phyloP scores from a whole-genome alignment of 148 eudicot genomes.

The Polygonum aviculare region DNA sequence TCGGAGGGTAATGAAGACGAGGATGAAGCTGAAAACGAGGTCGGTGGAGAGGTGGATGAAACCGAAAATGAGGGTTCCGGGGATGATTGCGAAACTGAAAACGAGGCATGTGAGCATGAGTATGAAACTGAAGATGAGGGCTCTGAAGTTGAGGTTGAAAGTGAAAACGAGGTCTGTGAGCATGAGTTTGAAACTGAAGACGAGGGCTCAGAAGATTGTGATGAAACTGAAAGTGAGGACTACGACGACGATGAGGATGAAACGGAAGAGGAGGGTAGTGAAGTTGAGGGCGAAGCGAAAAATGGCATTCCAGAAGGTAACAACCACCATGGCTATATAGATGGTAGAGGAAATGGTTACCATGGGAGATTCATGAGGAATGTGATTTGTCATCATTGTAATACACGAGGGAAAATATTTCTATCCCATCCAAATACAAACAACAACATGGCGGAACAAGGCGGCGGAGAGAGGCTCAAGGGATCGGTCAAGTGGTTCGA shows the following conservation, averaged over 20 bases:
- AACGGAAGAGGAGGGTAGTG: too few relatives aligned
- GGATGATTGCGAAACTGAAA: too few relatives aligned
- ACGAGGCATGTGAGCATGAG: too few relatives aligned
- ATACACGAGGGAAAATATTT: neutral
- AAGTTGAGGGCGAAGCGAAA: neutral
- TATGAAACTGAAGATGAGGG: too few relatives aligned
- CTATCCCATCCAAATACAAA: too few relatives aligned
- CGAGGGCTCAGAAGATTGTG: too few relatives aligned
- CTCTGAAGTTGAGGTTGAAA: constrained; percentile 21
- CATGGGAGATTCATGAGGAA: neutral
- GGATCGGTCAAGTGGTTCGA: constrained; percentile 56
- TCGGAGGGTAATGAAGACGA: neutral
- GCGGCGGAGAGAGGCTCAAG: constrained; percentile 13
- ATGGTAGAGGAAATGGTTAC: too few relatives aligned
- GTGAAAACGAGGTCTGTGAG: too few relatives aligned
- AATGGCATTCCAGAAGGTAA: neutral
- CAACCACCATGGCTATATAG: neutral
- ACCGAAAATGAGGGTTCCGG: constrained; percentile 27
- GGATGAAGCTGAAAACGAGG: too few relatives aligned
- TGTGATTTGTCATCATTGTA: neutral
- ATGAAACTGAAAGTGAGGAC: too few relatives aligned
- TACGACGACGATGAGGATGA: too few relatives aligned
- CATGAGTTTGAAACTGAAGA: too few relatives aligned
- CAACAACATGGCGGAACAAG: neutral
- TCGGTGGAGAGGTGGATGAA: constrained; percentile 20